phyloP scores from a whole-genome alignment of 176 grass and related monocot genomes.

The Avena sativa region DNA sequence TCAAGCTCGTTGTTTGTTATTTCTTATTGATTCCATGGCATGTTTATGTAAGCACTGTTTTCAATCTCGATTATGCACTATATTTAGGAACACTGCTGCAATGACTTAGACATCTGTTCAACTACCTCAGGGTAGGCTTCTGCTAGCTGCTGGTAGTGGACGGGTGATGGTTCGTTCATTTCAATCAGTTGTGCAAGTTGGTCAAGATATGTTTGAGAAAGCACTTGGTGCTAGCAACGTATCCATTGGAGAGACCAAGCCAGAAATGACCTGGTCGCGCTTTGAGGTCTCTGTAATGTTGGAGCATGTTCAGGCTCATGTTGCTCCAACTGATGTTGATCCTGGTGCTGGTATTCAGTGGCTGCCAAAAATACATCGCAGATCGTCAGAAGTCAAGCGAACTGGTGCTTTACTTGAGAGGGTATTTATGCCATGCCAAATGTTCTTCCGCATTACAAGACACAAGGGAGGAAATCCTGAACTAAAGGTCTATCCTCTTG shows the following conservation, averaged over 20 bases:
- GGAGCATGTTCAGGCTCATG: constrained; percentile 96
- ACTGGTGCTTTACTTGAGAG: constrained; percentile 94
- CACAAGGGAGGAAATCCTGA: constrained; percentile 95
- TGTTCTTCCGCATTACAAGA: constrained; percentile 90
- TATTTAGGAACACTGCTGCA: constrained; percentile 31
- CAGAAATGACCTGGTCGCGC: constrained; percentile 88
- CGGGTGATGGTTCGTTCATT: constrained; percentile 92
- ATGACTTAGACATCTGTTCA: constrained; percentile 37
- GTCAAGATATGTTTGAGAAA: constrained; percentile 86
- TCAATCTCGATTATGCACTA: constrained; percentile 35
- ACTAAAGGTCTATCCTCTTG: constrained; percentile 67
- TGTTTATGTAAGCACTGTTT: constrained; percentile 38
- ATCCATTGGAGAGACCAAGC: constrained; percentile 48
- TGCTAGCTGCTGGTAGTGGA: constrained; percentile 95
- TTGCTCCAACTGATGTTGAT: constrained; percentile 96
- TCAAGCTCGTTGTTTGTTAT: constrained; percentile 20
- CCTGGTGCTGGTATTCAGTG: constrained; percentile 98
- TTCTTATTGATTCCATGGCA: constrained; percentile 22
- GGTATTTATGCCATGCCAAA: constrained; percentile 98
- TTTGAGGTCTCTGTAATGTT: constrained; percentile 92
- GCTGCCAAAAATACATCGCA: constrained; percentile 91
- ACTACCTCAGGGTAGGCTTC: constrained; percentile 86
- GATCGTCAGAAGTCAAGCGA: constrained; percentile 82
- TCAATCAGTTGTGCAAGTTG: constrained; percentile 86
- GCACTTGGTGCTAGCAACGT: constrained; percentile 50